These are phyloP conservation scores for Hemileia vastatrix DNA, from an alignment of 1,284 basidiomycete genomes.

Conservation along the genomic window DNA sequence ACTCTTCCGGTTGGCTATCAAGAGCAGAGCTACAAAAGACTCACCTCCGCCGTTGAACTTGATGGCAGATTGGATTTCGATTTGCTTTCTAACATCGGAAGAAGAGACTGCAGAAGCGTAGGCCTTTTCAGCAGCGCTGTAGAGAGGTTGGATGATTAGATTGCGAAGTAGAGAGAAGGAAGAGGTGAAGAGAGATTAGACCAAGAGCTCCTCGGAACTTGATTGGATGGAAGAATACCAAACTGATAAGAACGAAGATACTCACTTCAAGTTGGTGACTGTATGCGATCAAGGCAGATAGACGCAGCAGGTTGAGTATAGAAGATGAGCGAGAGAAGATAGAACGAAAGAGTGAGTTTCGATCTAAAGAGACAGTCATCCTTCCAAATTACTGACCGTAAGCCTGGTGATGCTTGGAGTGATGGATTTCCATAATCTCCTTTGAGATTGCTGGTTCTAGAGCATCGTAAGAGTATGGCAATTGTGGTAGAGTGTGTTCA, in stretches of 20 bases:
- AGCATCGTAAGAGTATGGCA: slow-evolving; percentile 78
- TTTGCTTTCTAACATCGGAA: slow-evolving; percentile 64
- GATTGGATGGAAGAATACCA: no score
- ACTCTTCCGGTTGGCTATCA: slow-evolving; percentile 43
- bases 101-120: slow-evolving; percentile 56
- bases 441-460: slow-evolving; percentile 73
- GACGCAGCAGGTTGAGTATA: neutral
- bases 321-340: neutral
- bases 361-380: neutral
- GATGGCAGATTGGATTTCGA: slow-evolving; percentile 72
- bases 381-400: slow-evolving; percentile 28
- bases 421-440: slow-evolving; percentile 77
- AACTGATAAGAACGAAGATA: no score
- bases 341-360: neutral
- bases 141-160: neutral
- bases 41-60: slow-evolving; percentile 83
- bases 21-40: slow-evolving; percentile 34
- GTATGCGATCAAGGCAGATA: no score
- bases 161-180: neutral
- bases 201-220: neutral
- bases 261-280: no score
- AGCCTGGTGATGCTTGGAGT: slow-evolving; percentile 88
- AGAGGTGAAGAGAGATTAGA: neutral
- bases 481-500: slow-evolving; percentile 72
- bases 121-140: slow-evolving; percentile 64